Evolutionary conservation across 1,284 basidiomycete genomes (phyloP), one percentile per base, ranked within the genome.

Genomic region (Abortiporus biennis): DNA sequence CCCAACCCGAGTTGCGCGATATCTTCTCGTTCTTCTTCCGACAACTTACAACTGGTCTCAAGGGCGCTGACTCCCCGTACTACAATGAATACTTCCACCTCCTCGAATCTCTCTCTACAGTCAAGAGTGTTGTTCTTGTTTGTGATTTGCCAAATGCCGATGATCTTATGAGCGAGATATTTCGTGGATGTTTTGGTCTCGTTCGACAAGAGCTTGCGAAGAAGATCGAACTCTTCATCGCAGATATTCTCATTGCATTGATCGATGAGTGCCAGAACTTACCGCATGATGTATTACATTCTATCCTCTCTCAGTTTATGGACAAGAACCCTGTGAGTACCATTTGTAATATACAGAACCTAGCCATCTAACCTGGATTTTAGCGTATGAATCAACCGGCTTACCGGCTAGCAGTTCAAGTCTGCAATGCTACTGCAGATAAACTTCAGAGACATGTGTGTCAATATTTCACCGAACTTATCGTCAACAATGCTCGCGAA

Each of bases 11-110:
- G 61, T 78, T 98, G 30, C 75, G 87, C 67, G 91, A 95, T 62
- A 93, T 97, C 58, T 97, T 97, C 65, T 80, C 92, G 55, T 97
- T 97, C 74, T 90, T 96, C 72, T 80, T 92, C 57, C 72, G 79
- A 19, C 93, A 95, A 61, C 79, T 97, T 46, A 70, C 73, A 3
- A 70, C 70, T 3, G 83, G 88, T 8, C 78, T 96, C 54, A 85
- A 82, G 52, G 76, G 79, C 17, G 62, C 80, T 0, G 80, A 83
- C 52, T 70, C 75, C 1, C 73, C 79, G 0, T 94, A 93, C 60
- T 93, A 90, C 60, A 77, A 82, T 45, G 82, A 95, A 67, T 98
- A 94, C 67, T 95, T 87, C 54, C 89, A 92, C 58, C 76, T 98
- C 8, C 76, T 99, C 25, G 92, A 98, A 54, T 91, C 81, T 22